Evolutionary conservation across 345 rosid species (phyloP), one percentile per base, ranked within the genome.

Genomic region (Brassica cretica): DNA sequence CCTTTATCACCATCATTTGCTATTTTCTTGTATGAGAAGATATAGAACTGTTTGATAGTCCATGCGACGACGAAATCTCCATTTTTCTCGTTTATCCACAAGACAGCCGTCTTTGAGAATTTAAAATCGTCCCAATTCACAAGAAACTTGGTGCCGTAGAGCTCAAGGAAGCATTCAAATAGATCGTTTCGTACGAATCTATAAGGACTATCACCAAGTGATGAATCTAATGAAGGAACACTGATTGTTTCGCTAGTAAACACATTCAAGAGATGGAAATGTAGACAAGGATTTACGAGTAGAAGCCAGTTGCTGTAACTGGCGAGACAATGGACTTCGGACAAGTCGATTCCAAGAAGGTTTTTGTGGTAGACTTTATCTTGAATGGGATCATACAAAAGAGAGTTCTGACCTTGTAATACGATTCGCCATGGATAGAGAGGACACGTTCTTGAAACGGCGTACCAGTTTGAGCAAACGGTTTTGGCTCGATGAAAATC

Each of bases 401-500:
- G 29, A 66, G 78, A 67, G 11, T 68, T 59, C 32, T 27, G 21
- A 41, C 73, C 59, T 75, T 49, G 59, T 39, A 56, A 49, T 14
- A 49, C 56, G 56, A 77, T 18, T 10, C 6, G 44, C 71, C 71
- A 64, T 77, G 80, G 80, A 77, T 64, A 77, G 12, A 77, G 59
- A 49, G 75, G 65, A 35, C 71, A 37, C 7, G 80, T 77, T 53
- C 2, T 25, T n/a, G 76, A 77, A 53, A 64, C 59, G 0, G 65
- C 4, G 3, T 77, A 64, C 80, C 71, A 77, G 76, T 39, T 25
- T 53, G 80, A 70, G 76, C 71, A 77, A 12, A 77, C 58, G n/a
- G 76, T 64, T 70, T 70, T 64, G 1, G 76, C 71, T 64, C 76
- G 65, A 25, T 77, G 76, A 37, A n/a, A 77, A 55, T 70, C 80